Base-by-base conservation (phyloP, 1,139 yeast genomes). In the Saccharomyces hybrid region DNA sequence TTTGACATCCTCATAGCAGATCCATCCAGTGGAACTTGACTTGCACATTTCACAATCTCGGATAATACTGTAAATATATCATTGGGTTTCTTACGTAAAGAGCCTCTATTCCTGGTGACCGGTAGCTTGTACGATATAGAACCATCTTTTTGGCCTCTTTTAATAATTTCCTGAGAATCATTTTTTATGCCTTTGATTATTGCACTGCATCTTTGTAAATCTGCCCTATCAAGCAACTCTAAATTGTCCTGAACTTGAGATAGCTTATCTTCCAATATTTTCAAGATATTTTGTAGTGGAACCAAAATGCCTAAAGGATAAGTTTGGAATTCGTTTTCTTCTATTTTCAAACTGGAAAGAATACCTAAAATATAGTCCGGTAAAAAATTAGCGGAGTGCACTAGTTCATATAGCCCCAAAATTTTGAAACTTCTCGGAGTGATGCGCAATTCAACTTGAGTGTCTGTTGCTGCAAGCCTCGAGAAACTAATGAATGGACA, bases 281-380 rank as follows among this genome's bases (percentile, higher is more conserved):
- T 75, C 28, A 86, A 70, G 0, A 83, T 79, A 57, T 83, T 86
- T 58, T 80, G 81, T 51, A 89, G 70, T 0, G 95, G 90, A 3
- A 86, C 71, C 29, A 78, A 71, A 1, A 89, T 74, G 0, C 96
- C 96, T 3, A 83, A 73, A 0, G 97, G 97, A 60, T 78, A 86
- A 0, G 89, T 80, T 50, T 87, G 88, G 25, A 89, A 68, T 51
- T 79, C 83, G 2, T 74, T 69, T 27, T 73, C 68, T 2, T 79
- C 74, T 11, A 88, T 75, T 1, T 78, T 78, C 57, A 77, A 77
- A 49, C 80, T 83, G 26, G 78, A 77, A 79, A 87, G 78, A 62
- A 81, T 70, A 53, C 79, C 82, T 3, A 87, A 78, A 8, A 86
- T 75, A 55, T 83, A 82, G 5, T 70, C 70, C 0, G 81, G 74